These are phyloP conservation scores for Globisporangium nunn DNA, from an alignment of 352 stramenopile genomes.

Conservation along the genomic window DNA sequence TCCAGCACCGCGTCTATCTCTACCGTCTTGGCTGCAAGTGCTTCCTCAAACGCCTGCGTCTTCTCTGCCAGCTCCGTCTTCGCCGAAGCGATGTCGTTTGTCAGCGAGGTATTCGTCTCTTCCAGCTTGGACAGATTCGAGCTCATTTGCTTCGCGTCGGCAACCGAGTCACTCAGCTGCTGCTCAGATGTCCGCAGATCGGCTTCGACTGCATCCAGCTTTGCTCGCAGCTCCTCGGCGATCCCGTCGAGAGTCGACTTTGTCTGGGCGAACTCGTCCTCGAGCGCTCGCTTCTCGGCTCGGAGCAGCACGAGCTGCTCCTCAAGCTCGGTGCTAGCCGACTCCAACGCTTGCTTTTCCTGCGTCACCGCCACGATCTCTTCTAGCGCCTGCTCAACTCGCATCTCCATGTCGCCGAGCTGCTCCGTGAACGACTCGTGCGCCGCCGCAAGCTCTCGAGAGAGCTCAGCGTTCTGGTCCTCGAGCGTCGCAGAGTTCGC, in stretches of 20 bases:
- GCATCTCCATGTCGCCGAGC: constrained; percentile 19
- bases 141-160: not conserved
- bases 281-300: constrained; percentile 10
- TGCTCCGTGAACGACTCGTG: constrained; percentile 18
- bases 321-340: constrained; percentile 7
- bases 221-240: not conserved
- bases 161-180: not conserved
- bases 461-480: constrained; percentile 29
- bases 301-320: constrained; percentile 10
- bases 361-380: constrained; percentile 24
- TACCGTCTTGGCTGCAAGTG: not conserved
- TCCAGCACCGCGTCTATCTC: not conserved
- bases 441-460: constrained; percentile 17
- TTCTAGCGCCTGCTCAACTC: constrained; percentile 29
- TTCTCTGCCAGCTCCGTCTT: not conserved
- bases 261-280: constrained; percentile 1
- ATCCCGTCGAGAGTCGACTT: not conserved
- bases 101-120: not conserved
- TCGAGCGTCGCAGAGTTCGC: constrained; percentile 11
- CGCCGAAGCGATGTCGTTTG: not conserved
- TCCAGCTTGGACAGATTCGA: constrained; percentile 1
- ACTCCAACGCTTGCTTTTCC: constrained; percentile 19
- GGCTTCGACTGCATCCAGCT: not conserved
- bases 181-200: not conserved
- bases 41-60: constrained; percentile 1